Conservation (phyloP, 495 filamentous ascomycete species). For the Penicillium ochrochloron region DNA sequence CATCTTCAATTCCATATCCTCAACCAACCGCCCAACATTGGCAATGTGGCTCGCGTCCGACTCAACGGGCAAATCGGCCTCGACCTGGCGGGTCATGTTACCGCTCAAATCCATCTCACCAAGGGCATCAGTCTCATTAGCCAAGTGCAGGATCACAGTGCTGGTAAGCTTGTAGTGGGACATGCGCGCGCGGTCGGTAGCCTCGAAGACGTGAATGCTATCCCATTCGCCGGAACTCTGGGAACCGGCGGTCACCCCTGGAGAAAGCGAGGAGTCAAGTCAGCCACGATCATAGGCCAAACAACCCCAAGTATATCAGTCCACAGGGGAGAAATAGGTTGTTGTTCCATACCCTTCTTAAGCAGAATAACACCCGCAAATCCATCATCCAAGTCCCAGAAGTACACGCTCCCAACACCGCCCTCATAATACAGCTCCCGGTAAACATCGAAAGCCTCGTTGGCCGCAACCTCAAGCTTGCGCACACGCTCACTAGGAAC, state of each 20-base stretch:
- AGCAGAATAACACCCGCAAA: conserved; percentile 95
- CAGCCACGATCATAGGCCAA: neutral
- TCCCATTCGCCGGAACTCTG: conserved; percentile 90
- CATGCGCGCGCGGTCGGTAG: conserved; percentile 83
- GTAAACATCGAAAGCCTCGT: conserved; percentile 97
- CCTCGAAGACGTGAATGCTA: conserved; percentile 98
- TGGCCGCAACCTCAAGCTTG: conserved; percentile 90
- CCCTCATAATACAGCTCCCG: conserved; percentile 98
- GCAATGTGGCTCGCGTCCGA: conserved; percentile 92
- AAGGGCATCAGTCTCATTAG: conserved; percentile 69
- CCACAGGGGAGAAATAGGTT: neutral
- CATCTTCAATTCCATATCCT: conserved; percentile 99
- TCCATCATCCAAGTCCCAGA: conserved; percentile 98
- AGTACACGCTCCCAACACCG: conserved; percentile 91
- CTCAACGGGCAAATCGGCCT: conserved; percentile 85
- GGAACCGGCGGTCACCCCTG: conserved; percentile 66
- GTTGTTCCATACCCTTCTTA: conserved; percentile 75
- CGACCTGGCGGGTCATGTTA: conserved; percentile 96
- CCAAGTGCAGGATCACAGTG: conserved; percentile 91
- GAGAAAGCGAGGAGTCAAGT: conserved; percentile 13
- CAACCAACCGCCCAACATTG: conserved; percentile 92
- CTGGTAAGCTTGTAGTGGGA: conserved; percentile 97
- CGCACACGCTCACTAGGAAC: conserved; percentile 84
- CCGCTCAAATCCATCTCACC: conserved; percentile 93
- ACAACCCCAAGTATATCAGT: neutral